These are phyloP conservation scores for Lablab purpureus DNA, from an alignment of 306 rosid species.

Conservation along the genomic window DNA sequence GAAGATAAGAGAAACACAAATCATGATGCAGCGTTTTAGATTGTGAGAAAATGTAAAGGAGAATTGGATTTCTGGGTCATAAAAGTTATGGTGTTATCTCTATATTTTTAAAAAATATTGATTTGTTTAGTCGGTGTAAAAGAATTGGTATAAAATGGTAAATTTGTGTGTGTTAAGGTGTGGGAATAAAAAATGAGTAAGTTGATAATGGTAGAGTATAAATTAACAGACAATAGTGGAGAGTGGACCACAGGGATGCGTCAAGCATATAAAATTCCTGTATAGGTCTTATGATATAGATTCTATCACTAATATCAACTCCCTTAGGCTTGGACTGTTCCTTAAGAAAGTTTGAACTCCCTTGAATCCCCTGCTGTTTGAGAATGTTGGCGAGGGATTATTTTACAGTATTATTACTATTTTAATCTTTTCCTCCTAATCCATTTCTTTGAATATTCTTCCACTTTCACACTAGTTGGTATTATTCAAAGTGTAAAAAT, in stretches of 20 bases:
- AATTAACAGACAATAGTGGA: constrained; percentile 33
- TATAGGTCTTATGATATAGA: constrained; percentile 52
- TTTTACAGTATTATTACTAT: constrained; percentile 34
- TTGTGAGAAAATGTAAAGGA: too few relatives aligned
- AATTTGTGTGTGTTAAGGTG: too few relatives aligned
- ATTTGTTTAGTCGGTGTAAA: too few relatives aligned
- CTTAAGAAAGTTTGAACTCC: constrained; percentile 56
- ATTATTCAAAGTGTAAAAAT: constrained; percentile 30
- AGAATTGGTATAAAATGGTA: too few relatives aligned
- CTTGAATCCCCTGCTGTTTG: constrained; percentile 52
- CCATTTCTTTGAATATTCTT: constrained; percentile 41
- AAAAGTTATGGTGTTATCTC: too few relatives aligned
- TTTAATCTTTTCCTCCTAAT: constrained; percentile 31
- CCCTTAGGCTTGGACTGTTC: constrained; percentile 56
- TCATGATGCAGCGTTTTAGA: too few relatives aligned
- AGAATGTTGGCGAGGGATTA: constrained; percentile 52
- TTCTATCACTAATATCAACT: constrained; percentile 48
- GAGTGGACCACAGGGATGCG: constrained; percentile 49
- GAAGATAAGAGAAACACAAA: too few relatives aligned
- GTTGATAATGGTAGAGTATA: constrained; percentile 35
- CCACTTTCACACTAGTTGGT: constrained; percentile 45
- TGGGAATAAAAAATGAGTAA: constrained; percentile 36
- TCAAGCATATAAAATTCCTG: constrained; percentile 53
- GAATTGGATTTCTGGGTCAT: too few relatives aligned
- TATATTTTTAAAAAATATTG: too few relatives aligned